phyloP scores from a whole-genome alignment of 208 protist species.

The Angomonas ambiguus region DNA sequence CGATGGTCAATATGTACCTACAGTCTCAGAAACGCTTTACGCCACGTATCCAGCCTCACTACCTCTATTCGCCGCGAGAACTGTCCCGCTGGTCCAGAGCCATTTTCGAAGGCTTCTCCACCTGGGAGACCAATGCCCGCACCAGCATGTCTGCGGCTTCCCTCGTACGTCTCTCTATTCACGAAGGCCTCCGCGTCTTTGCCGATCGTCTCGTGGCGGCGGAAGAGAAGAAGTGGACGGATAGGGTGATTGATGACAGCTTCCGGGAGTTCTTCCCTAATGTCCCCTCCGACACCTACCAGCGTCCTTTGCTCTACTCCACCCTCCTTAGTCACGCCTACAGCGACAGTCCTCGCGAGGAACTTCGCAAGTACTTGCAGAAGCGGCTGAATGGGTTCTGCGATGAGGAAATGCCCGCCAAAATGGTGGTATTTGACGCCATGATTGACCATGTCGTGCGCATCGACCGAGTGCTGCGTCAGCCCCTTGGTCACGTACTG shows the following conservation, averaged over 20 bases:
- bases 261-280: constrained; percentile 85
- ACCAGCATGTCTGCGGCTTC: constrained; percentile 33
- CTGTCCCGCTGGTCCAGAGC: constrained; percentile 97
- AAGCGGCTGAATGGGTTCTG: constrained; percentile 91
- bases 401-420: constrained; percentile 98
- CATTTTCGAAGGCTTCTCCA: constrained; percentile 92
- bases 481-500: constrained; percentile 97
- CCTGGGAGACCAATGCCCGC: constrained; percentile 48
- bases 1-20: constrained; percentile 97
- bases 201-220: constrained; percentile 90
- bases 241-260: constrained; percentile 66
- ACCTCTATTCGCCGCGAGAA: constrained; percentile 99
- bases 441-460: constrained; percentile 98
- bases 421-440: constrained; percentile 97
- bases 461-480: constrained; percentile 98
- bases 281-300: constrained; percentile 41
- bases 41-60: constrained; percentile 95
- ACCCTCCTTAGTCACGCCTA: constrained; percentile 94
- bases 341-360: constrained; percentile 77
- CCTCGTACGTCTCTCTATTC: constrained; percentile 93
- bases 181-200: constrained; percentile 98
- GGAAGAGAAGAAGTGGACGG: constrained; percentile 95
- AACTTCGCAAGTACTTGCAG: constrained; percentile 90
- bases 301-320: constrained; percentile 95
- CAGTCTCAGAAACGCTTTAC: constrained; percentile 93